Conservation (phyloP, 2,329 filamentous ascomycete species). For the Emmonsia crescens region DNA sequence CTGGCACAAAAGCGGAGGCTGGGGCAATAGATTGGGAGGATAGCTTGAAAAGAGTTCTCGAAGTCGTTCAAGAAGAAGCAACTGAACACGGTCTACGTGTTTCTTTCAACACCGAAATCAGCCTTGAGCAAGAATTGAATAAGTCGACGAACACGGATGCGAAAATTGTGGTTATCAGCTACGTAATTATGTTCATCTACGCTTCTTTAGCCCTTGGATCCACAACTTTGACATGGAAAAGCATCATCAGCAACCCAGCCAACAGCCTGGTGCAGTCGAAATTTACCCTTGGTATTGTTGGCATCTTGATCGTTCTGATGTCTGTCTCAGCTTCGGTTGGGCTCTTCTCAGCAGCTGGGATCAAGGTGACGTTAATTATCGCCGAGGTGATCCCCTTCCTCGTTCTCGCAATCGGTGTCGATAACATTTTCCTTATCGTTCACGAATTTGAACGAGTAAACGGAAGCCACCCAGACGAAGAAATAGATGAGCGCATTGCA, state of each 20-base stretch:
- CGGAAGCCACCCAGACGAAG: conserved; percentile 75
- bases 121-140: conserved; percentile 88
- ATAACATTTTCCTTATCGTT: conserved; percentile 98
- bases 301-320: conserved; percentile 93
- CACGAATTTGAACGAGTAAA: conserved; percentile 97
- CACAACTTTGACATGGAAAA: conserved; percentile 64
- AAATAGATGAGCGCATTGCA: conserved; percentile 75
- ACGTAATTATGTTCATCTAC: conserved; percentile 97
- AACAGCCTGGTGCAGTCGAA: conserved; percentile 89
- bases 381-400: conserved; percentile 98
- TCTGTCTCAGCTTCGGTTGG: conserved; percentile 93
- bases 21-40: conserved; percentile 84
- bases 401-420: conserved; percentile 88
- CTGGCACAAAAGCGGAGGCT: conserved; percentile 58
- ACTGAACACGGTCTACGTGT: conserved; percentile 65
- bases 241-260: conserved; percentile 70
- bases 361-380: conserved; percentile 95
- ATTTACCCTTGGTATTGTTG: conserved; percentile 86
- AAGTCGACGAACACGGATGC: conserved; percentile 98
- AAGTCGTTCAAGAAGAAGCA: conserved; percentile 73
- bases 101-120: conserved; percentile 92
- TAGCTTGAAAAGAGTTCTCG: conserved; percentile 60
- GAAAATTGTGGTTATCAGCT: conserved; percentile 92
- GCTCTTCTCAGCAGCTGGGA: conserved; percentile 78
- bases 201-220: conserved; percentile 87